Evolutionary conservation across 495 filamentous ascomycete genomes (phyloP).

Genomic region (Trichoderma orchidacearum): DNA sequence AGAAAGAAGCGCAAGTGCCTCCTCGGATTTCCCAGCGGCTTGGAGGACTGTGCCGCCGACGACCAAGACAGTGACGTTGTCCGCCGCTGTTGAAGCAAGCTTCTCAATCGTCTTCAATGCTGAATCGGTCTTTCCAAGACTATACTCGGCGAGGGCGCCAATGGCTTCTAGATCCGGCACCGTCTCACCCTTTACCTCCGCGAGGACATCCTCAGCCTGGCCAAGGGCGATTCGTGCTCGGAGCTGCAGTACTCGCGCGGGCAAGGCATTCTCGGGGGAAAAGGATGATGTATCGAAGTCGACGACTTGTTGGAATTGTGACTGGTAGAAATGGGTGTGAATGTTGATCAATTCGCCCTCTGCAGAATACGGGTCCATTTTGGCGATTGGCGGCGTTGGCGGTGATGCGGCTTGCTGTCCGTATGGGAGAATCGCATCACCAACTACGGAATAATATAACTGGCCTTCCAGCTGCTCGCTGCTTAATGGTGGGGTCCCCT

Average conservation of each 20-base stretch:
- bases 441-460: neutral
- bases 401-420: neutral
- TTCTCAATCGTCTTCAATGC: constrained; percentile 51
- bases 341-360: constrained; percentile 95
- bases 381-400: constrained; percentile 10
- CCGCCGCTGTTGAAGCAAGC: constrained; percentile 47
- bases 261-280: constrained; percentile 58
- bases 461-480: neutral
- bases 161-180: constrained; percentile 69
- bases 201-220: constrained; percentile 55
- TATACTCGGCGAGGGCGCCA: constrained; percentile 43
- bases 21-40: constrained; percentile 62
- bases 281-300: constrained; percentile 67
- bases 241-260: constrained; percentile 66
- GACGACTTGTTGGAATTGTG: constrained; percentile 71
- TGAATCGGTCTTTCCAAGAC: constrained; percentile 40
- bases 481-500: neutral
- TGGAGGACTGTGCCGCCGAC: constrained; percentile 66
- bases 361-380: constrained; percentile 88
- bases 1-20: constrained; percentile 62
- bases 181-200: constrained; percentile 48
- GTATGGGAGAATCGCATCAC: neutral
- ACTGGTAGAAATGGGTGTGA: constrained; percentile 89
- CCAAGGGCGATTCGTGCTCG: constrained; percentile 75
- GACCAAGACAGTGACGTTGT: constrained; percentile 73